Conservation (phyloP, 2,329 filamentous ascomycete genomes). For the Beauveria rudraprayagi region DNA sequence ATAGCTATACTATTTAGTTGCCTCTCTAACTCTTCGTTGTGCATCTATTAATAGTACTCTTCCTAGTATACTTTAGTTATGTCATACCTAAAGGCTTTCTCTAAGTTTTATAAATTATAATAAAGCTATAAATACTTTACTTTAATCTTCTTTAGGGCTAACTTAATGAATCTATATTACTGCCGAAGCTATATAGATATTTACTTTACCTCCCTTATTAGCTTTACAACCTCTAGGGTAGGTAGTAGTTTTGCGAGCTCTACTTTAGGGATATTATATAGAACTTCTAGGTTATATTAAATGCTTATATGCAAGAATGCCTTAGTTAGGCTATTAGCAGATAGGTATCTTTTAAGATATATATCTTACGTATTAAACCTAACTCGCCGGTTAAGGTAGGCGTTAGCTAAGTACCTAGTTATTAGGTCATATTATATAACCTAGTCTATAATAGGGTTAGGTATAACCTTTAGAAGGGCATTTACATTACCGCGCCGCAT, state of each 20-base stretch:
- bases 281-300: conserved; percentile 8
- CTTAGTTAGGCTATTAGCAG: background rate
- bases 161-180: conserved; percentile 12
- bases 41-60: too few relatives aligned
- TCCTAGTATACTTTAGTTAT: too few relatives aligned
- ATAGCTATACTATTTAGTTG: too few relatives aligned
- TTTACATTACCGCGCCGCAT: too few relatives aligned
- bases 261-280: conserved; percentile 2
- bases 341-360: too few relatives aligned
- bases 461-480: too few relatives aligned
- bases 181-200: background rate
- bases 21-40: too few relatives aligned
- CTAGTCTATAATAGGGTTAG: too few relatives aligned
- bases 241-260: conserved; percentile 9
- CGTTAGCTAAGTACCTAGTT: too few relatives aligned
- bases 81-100: conserved; percentile 4
- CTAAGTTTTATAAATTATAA: background rate
- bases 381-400: too few relatives aligned
- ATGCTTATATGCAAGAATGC: conserved; percentile 12
- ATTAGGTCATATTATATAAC: too few relatives aligned
- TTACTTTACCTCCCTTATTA: background rate
- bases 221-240: background rate
- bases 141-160: background rate
- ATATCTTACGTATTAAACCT: too few relatives aligned
- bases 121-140: background rate